phyloP scores from a whole-genome alignment of 192 early-diverging fungal genomes.

The Coemansia sp. region DNA sequence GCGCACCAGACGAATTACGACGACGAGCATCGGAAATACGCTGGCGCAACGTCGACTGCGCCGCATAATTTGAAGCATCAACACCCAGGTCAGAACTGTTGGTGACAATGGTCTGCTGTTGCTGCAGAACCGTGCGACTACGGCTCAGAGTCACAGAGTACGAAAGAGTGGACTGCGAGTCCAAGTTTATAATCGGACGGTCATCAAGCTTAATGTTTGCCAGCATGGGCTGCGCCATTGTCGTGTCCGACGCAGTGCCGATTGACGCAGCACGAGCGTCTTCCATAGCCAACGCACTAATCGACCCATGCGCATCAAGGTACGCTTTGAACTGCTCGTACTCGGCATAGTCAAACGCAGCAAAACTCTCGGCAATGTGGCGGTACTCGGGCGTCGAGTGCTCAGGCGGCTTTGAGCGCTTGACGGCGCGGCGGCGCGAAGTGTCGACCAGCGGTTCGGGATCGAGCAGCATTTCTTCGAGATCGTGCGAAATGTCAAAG shows the following conservation, averaged over 20 bases:
- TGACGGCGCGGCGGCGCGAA: conserved; percentile 65
- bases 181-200: conserved; percentile 33
- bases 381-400: conserved; percentile 60
- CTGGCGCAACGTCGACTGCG: conserved; percentile 10
- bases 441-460: conserved; percentile 81
- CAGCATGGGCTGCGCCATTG: conserved; percentile 6
- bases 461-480: conserved; percentile 96
- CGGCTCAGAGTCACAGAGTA: conserved; percentile 23
- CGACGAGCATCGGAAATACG: conserved; percentile 18
- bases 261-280: conserved; percentile 14
- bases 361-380: conserved; percentile 70
- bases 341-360: conserved; percentile 78
- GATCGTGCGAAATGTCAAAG: conserved; percentile 94
- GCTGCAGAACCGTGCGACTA: conserved; percentile 22
- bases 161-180: conserved; percentile 16
- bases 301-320: conserved; percentile 56
- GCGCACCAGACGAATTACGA: conserved; percentile 10
- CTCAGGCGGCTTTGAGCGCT: conserved; percentile 35
- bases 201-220: conserved; percentile 33
- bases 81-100: background rate
- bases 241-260: background rate
- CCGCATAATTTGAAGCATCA: background rate
- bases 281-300: conserved; percentile 35
- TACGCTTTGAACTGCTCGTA: conserved; percentile 72
- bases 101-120: conserved; percentile 12